These are phyloP conservation scores for Cicer judaicum DNA, from an alignment of 306 rosid species.

Conservation along the genomic window DNA sequence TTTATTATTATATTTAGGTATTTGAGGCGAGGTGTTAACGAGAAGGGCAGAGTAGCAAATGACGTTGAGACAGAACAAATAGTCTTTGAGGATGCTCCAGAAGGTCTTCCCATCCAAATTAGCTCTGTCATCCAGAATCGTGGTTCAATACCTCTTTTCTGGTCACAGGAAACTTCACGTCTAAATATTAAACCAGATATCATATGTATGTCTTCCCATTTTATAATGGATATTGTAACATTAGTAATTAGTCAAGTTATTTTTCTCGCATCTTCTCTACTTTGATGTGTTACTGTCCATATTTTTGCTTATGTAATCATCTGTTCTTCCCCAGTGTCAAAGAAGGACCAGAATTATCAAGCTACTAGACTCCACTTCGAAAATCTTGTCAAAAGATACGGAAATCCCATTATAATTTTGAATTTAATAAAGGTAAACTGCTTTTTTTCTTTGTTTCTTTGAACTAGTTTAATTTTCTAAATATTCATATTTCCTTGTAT, in stretches of 20 bases:
- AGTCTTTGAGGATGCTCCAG: slow-evolving; percentile 69
- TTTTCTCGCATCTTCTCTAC: slow-evolving; percentile 25
- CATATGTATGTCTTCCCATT: slow-evolving; percentile 59
- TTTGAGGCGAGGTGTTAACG: slow-evolving; percentile 92
- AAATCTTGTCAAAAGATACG: slow-evolving; percentile 87
- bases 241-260: background rate
- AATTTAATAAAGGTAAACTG: slow-evolving; percentile 85
- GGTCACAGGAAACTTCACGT: slow-evolving; percentile 98
- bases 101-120: slow-evolving; percentile 69
- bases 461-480: background rate
- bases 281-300: slow-evolving; percentile 19
- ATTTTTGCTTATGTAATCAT: slow-evolving; percentile 37
- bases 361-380: slow-evolving; percentile 94
- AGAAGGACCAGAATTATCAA: slow-evolving; percentile 76
- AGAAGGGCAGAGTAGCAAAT: slow-evolving; percentile 95
- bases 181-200: slow-evolving; percentile 88
- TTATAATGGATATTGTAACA: slow-evolving; percentile 20
- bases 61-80: slow-evolving; percentile 98
- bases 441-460: slow-evolving; percentile 6
- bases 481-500: slow-evolving; percentile 22
- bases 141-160: slow-evolving; percentile 97
- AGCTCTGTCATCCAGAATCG: slow-evolving; percentile 93
- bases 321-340: slow-evolving; percentile 66
- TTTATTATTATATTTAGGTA: slow-evolving; percentile 58
- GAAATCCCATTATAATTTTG: slow-evolving; percentile 91